These are phyloP conservation scores for Pseudonitzschia pungens DNA, from an alignment of 108 stramenopile genomes.

Conservation along the genomic window DNA sequence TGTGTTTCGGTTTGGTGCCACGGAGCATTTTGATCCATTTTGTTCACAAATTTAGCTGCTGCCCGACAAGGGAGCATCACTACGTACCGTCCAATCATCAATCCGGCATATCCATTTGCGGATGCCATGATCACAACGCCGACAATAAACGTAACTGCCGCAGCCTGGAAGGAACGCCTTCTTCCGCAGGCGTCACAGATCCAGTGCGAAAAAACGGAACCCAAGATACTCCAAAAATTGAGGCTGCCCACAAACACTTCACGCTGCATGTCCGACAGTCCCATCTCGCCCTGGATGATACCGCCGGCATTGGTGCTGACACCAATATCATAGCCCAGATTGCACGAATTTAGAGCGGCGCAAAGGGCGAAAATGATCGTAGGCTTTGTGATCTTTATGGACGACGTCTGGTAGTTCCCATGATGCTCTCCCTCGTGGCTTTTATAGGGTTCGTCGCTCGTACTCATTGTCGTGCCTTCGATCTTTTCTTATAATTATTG, in stretches of 20 bases:
- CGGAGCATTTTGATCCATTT: neutral
- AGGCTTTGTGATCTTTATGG: conserved; percentile 24
- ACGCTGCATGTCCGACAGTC: conserved; percentile 54
- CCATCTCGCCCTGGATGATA: conserved; percentile 44
- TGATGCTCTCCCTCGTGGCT: conserved; percentile 29
- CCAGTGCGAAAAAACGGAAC: conserved; percentile 55
- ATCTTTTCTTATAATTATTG: too few species aligned
- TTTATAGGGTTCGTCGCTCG: conserved; percentile 1
- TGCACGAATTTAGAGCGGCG: conserved; percentile 84
- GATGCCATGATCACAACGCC: conserved; percentile 52
- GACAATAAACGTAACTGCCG: conserved; percentile 73
- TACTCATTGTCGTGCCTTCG: too few species aligned
- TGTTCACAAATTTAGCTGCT: neutral
- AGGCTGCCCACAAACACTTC: conserved; percentile 76
- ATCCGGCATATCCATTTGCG: conserved; percentile 39
- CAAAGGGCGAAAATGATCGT: conserved; percentile 60
- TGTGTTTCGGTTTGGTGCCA: neutral
- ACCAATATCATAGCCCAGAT: conserved; percentile 69
- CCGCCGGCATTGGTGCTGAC: conserved; percentile 44
- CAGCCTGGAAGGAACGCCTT: conserved; percentile 61
- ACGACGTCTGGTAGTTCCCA: conserved; percentile 33
- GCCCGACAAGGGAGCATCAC: neutral
- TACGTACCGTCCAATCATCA: conserved; percentile 74
- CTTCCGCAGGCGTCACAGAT: conserved; percentile 68
- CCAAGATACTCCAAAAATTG: conserved; percentile 77